Base-by-base conservation (phyloP, 441 rosid species). In the Flueggea neowawraea region DNA sequence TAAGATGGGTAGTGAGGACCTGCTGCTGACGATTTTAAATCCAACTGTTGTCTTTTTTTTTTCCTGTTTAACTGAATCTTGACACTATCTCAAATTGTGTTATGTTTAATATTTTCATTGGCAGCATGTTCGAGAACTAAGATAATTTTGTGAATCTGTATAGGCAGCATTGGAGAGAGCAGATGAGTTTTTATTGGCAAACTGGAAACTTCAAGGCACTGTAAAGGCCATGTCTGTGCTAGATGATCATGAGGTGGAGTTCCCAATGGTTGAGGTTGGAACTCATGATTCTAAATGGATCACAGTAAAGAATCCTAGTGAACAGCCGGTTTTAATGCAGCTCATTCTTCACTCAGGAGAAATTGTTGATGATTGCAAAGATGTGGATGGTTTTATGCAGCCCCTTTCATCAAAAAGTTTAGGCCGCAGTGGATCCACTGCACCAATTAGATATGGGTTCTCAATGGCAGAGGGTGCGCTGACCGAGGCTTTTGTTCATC, bases 161-260 rank as follows among this genome's bases (percentile, higher is more conserved):
- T 71, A 76, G 69, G 68, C 76, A 90, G 85, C 47, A 52, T 51
- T 54, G 67, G 75, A 70, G 63, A 52, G 65, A 6, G 69, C 81
- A 52, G 91, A 85, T 73, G 84, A 84, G 65, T 57, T 73, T 62
- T 76, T 85, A 15, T 70, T 85, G 63, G 69, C 48, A 45, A 84
- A 81, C 65, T 85, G 91, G 91, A 88, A 79, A 80, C 79, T 88
- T 71, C 90, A 82, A 70, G 85, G 88, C 43, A 65, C 75, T 16
- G 28, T 62, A 28, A 71, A 61, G 16, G 70, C 72, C 63, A 50
- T 82, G 73, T 79, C 95, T n/a, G 85, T 88, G 60, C 84, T 86
- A 12, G 79, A 76, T 61, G 82, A 81, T 61, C 73, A 66, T 44
- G 90, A 82, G 65, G 68, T 86, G 14, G 52, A 70, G 51, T 88